phyloP scores from a whole-genome alignment of 1,284 basidiomycete genomes.

The Rhodotorula sp. region DNA sequence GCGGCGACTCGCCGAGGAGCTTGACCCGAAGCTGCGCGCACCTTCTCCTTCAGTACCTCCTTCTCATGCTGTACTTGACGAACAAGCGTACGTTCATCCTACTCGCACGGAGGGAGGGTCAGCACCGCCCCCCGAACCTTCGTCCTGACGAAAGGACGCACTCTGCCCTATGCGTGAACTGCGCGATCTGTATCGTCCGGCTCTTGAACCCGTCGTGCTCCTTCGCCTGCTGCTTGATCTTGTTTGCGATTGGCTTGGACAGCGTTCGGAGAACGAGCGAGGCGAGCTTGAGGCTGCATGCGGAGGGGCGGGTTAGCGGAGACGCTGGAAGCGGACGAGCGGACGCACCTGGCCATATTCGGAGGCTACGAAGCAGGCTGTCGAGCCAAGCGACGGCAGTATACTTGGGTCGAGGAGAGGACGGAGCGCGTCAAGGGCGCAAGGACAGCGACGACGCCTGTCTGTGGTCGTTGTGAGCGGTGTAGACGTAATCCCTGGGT shows the following conservation, averaged over 20 bases:
- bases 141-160: neutral
- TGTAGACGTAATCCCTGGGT: too few relatives aligned
- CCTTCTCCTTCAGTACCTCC: neutral
- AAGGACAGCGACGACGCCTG: too few relatives aligned
- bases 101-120: neutral
- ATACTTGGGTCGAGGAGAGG: too few relatives aligned
- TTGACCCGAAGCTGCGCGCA: slow-evolving; percentile 27
- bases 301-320: too few relatives aligned
- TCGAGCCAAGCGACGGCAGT: too few relatives aligned
- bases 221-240: slow-evolving; percentile 43
- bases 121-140: neutral
- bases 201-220: slow-evolving; percentile 12
- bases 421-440: too few relatives aligned
- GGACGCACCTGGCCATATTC: slow-evolving; percentile 5
- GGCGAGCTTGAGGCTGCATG: slow-evolving; percentile 27
- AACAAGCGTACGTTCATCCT: slow-evolving; percentile 21
- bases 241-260: slow-evolving; percentile 44
- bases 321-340: too few relatives aligned
- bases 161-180: slow-evolving; percentile 30
- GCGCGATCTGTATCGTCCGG: slow-evolving; percentile 22
- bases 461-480: too few relatives aligned
- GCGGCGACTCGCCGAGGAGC: slow-evolving; percentile 34
- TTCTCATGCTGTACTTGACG: fast-evolving
- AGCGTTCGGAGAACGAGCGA: slow-evolving; percentile 41
- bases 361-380: too few relatives aligned